Evolutionary conservation across 2,329 filamentous ascomycete genomes (phyloP), one percentile per base, ranked within the genome.

Genomic region (Aspergillus luchuensis): DNA sequence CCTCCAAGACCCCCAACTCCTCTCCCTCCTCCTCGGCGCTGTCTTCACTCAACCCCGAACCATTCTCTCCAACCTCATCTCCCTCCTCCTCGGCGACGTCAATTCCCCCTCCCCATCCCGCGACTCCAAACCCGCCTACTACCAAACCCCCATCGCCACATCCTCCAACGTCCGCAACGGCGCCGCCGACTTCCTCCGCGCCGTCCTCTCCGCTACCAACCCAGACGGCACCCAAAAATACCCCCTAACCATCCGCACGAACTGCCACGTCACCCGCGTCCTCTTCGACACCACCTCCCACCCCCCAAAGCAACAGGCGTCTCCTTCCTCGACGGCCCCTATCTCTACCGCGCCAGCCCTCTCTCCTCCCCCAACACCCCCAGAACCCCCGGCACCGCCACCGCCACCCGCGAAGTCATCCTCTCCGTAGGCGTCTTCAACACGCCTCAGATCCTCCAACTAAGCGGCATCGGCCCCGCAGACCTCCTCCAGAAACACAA

Each of bases 381-480:
- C 8, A 56, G 58, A 0, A 62, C 61, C 0, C 57, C 60, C 8
- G 80, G 81, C 43, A 73, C 71, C 45, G 80, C 76, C 41, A 70
- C 67, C 8, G 80, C 81, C 2, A 76, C 71, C n/a, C 72, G 72
- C 25, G 81, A 82, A 65, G 76, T 82, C 38, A 80, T 82, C 62
- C 61, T 82, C 41, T 73, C 79, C 8, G 81, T 71, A 6, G 87
- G 87, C 17, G 81, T 85, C 1, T 89, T 85, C 73, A 87, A 89
- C 74, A 83, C 83, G 1, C 86, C 87, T 6, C 87, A 90, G 71
- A 74, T 90, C 2, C 82, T 90, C 11, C 85, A 87, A 75, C 81
- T 89, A 1, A 85, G 80, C 55, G 88, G 88, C n/a, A 81, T 90
- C 36, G 87, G 87, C 0, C 85, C 86, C 0, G 68, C 73, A 10